Evolutionary conservation across 768 basidiomycete species (phyloP).

Genomic region (Tricholoma sp.): DNA sequence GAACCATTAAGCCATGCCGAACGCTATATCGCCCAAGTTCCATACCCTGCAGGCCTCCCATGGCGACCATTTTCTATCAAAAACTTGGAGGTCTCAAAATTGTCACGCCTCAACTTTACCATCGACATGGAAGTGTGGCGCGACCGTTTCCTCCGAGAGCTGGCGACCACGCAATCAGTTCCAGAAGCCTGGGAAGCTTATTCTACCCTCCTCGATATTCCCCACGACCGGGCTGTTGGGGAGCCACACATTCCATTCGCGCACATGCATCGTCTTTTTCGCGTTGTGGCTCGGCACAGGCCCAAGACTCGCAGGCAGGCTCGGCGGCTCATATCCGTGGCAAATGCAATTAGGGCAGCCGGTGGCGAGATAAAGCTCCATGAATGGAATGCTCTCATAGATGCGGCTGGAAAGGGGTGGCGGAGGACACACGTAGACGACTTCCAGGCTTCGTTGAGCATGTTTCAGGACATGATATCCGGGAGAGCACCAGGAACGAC

Average conservation of each 20-base stretch:
- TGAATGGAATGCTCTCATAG: slow-evolving; percentile 76
- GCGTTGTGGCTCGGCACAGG: slow-evolving; percentile 47
- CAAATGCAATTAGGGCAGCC: slow-evolving; percentile 50
- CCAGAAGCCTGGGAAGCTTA: slow-evolving; percentile 39
- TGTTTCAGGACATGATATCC: slow-evolving; percentile 57
- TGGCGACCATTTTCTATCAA: slow-evolving; percentile 17
- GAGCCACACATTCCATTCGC: slow-evolving; percentile 28
- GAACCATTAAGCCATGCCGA: neutral
- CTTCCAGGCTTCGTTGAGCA: slow-evolving; percentile 53
- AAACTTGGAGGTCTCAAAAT: too few species aligned
- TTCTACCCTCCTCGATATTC: slow-evolving; percentile 27
- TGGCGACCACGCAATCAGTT: slow-evolving; percentile 16
- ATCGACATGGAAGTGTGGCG: slow-evolving; percentile 9
- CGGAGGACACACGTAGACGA: slow-evolving; percentile 53
- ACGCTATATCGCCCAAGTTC: slow-evolving; percentile 2
- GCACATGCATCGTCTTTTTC: slow-evolving; percentile 60
- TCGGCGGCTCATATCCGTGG: slow-evolving; percentile 62
- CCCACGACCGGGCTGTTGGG: slow-evolving; percentile 13
- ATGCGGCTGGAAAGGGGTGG: slow-evolving; percentile 61
- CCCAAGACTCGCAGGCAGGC: slow-evolving; percentile 59
- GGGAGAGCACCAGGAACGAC: slow-evolving; percentile 37
- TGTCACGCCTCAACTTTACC: neutral
- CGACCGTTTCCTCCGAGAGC: slow-evolving; percentile 11
- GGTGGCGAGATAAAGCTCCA: slow-evolving; percentile 52
- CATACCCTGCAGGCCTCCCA: slow-evolving; percentile 22